Conservation (phyloP, 106 monocot species). For the Dioscorea dumetorum region DNA sequence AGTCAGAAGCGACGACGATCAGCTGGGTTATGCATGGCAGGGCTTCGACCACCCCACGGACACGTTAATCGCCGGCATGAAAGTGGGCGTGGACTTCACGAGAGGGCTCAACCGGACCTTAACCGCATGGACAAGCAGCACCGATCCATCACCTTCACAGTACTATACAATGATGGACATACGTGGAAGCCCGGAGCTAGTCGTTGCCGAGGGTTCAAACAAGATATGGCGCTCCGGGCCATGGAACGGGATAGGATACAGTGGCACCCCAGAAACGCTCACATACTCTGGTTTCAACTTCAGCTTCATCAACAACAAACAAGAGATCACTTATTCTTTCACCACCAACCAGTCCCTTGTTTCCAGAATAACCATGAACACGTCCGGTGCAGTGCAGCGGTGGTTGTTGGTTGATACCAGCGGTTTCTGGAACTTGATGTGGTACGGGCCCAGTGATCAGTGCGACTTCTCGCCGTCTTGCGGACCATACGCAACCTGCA, state of each 20-base stretch:
- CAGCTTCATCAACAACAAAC: neutral
- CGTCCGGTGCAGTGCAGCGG: neutral
- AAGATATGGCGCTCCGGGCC: constrained; percentile 23
- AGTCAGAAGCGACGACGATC: neutral
- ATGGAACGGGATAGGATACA: constrained; percentile 30
- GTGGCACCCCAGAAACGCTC: constrained; percentile 20
- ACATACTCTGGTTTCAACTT: neutral
- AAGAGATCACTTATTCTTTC: constrained; percentile 5
- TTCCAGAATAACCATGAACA: neutral
- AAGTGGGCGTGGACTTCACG: constrained; percentile 6
- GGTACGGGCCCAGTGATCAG: constrained; percentile 9
- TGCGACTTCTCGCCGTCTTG: constrained; percentile 12
- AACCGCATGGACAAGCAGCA: constrained; percentile 12
- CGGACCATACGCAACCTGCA: constrained; percentile 22
- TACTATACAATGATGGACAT: constrained; percentile 10
- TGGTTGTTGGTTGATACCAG: neutral
- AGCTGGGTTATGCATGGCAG: constrained; percentile 8
- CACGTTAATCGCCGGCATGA: constrained; percentile 19
- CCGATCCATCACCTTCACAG: constrained; percentile 23
- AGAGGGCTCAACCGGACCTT: neutral
- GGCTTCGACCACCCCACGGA: constrained; percentile 33
- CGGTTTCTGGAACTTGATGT: constrained; percentile 5
- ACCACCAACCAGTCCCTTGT: neutral
- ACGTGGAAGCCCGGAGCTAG: constrained; percentile 6
- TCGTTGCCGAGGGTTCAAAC: neutral